A percentile compares a stretch with the other conserved stretches of the same genome.
phyloP scores from a whole-genome alignment of 257 asterid species.

The Coffea eugenioides region DNA sequence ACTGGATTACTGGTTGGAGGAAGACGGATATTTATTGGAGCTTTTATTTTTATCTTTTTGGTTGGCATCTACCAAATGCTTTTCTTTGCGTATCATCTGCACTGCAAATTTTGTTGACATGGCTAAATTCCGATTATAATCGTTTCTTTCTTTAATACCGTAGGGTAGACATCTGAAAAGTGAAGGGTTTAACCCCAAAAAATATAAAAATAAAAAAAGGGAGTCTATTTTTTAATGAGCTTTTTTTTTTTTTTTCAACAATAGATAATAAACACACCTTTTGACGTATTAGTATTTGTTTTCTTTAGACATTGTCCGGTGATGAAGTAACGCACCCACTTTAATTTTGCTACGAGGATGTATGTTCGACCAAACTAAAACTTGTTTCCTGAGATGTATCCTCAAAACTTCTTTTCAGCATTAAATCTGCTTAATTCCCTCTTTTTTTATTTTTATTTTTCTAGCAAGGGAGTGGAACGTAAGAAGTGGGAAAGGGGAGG shows the following conservation, averaged over 20 bases:
- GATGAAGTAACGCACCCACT: neutral
- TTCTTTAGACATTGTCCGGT: neutral
- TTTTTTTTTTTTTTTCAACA: no score
- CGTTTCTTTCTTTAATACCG: neutral
- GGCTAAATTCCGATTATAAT: neutral
- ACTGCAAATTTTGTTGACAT: neutral
- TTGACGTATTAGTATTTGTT: neutral
- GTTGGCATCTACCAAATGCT: neutral
- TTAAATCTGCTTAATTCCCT: neutral
- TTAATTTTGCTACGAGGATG: neutral
- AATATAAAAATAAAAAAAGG: neutral
- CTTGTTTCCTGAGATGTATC: neutral
- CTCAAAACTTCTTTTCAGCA: neutral
- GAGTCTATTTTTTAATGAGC: neutral
- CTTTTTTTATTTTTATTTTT: no score
- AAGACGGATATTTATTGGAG: neutral
- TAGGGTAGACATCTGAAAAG: neutral
- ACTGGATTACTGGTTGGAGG: neutral
- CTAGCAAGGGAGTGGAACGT: no score
- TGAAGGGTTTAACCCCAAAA: no score
- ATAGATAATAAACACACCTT: no score
- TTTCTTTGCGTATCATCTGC: neutral
- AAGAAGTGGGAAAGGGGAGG: no score
- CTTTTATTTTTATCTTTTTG: neutral
- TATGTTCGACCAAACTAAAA: neutral